Conservation (phyloP, 2,329 filamentous ascomycete species). For the Lecanicillium sp. region DNA sequence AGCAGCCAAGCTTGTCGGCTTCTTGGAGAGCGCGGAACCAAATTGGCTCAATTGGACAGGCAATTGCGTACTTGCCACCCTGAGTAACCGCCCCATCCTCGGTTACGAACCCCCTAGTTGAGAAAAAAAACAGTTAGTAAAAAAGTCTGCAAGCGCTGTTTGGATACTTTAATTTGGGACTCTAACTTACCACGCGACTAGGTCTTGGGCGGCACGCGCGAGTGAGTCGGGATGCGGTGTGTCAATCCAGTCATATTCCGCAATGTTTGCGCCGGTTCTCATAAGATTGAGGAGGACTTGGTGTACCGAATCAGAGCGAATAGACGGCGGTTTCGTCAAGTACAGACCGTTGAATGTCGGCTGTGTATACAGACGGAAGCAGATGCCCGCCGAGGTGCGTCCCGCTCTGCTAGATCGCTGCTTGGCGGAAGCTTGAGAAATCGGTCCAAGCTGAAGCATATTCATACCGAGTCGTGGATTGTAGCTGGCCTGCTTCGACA, state of each 20-base stretch:
- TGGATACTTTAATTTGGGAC: too few species aligned
- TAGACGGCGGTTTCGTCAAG: constrained; percentile 9
- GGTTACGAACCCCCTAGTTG: constrained; percentile 11
- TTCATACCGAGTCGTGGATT: constrained; percentile 99
- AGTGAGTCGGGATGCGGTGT: constrained; percentile 15
- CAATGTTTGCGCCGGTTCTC: constrained; percentile 3
- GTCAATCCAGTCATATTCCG: constrained; percentile 15
- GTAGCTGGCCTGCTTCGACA: constrained; percentile 96
- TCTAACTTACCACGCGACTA: constrained; percentile 13
- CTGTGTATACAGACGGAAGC: constrained; percentile 90
- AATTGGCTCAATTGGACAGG: constrained; percentile 12
- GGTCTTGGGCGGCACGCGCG: constrained; percentile 14
- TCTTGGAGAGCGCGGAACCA: constrained; percentile 13
- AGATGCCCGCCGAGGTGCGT: constrained; percentile 88
- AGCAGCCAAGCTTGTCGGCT: constrained; percentile 8
- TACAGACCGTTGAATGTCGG: constrained; percentile 64
- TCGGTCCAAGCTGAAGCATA: constrained; percentile 92
- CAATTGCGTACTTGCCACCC: constrained; percentile 4
- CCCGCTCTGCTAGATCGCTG: constrained; percentile 92
- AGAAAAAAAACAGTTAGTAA: too few species aligned
- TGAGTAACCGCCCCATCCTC: constrained; percentile 2
- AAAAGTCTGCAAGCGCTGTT: too few species aligned
- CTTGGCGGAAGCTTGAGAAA: constrained; percentile 91
- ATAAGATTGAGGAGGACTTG: constrained; percentile 6
- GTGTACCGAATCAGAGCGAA: constrained; percentile 7